Evolutionary conservation across 768 basidiomycete species (phyloP), one percentile per base, ranked within the genome.

Genomic region (Pluteus cervinus): DNA sequence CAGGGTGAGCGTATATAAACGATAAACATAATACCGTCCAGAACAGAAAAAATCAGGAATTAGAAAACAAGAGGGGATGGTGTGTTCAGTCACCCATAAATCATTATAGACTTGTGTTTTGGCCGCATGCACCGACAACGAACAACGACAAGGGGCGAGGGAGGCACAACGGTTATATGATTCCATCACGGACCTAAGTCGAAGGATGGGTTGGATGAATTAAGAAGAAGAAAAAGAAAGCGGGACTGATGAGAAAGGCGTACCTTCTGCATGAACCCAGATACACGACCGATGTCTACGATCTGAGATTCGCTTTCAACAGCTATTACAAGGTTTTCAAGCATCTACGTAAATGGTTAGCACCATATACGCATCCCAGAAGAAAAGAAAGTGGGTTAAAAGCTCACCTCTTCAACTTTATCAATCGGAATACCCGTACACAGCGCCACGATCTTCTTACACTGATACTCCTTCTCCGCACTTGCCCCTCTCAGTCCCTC

Each of bases 211-310:
- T 15, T 15, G 31, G 4, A 31, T 20, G 22, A 14, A 23, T 7
- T 16, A 24, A 7, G 16, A 34, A 15, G 5, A n/a, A 31, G 25
- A 16, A 5, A 24, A 20, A 9, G 10, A 38, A 24, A 31, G 28
- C 22, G 37, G 66, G n/a, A n/a, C n/a, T n/a, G n/a, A n/a, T n/a
- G n/a, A n/a, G n/a, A n/a, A n/a, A n/a, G n/a, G n/a, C n/a, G 18
- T 35, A 86, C 86, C 71, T 88, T 91, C 58, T 87, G 85, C 85
- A 93, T 86, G 57, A 93, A 92, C 2, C 83, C 85, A 32, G 88
- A 88, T 26, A 93, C 84, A 37, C 88, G 78, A 29, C 78, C 79
- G 37, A 92, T 79, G 57, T 92, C 90, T 21, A 86, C 76, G 40
- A 84, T 73, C 42, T 84, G 78, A 2, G 82, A 63, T 51, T 93